Evolutionary conservation across 2,329 filamentous ascomycete genomes (phyloP).

Genomic region (Pseudogymnoascus sp.): DNA sequence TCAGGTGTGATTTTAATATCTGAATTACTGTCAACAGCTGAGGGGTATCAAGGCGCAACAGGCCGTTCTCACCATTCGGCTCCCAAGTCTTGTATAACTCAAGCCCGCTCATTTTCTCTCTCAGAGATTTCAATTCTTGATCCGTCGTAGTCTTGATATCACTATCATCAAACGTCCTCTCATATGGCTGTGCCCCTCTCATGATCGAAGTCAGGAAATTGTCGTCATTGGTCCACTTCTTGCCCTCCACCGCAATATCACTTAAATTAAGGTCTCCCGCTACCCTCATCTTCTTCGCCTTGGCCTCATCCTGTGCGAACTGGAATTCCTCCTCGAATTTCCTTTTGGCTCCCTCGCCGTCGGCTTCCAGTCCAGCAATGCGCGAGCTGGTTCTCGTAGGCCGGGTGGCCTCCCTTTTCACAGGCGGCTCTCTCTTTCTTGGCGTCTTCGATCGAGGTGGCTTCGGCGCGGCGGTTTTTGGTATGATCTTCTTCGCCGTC

Average conservation of each 20-base stretch:
- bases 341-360: slow-evolving; percentile 55
- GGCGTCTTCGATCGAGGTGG: slow-evolving; percentile 31
- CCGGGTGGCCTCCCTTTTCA: slow-evolving; percentile 40
- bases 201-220: slow-evolving; percentile 58
- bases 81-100: slow-evolving; percentile 76
- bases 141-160: slow-evolving; percentile 75
- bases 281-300: slow-evolving; percentile 56
- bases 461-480: slow-evolving; percentile 43
- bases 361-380: slow-evolving; percentile 46
- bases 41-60: too few species aligned
- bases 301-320: slow-evolving; percentile 47
- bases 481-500: slow-evolving; percentile 61
- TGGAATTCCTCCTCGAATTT: slow-evolving; percentile 60
- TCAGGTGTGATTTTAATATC: slow-evolving; percentile 90
- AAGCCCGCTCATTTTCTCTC: slow-evolving; percentile 69
- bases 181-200: slow-evolving; percentile 67
- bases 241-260: slow-evolving; percentile 73
- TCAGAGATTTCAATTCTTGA: slow-evolving; percentile 62
- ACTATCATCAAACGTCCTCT: slow-evolving; percentile 78
- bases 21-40: slow-evolving; percentile 28
- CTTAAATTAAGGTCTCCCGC: slow-evolving; percentile 62
- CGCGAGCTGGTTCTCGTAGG: slow-evolving; percentile 52
- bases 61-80: slow-evolving; percentile 56
- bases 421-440: slow-evolving; percentile 33
- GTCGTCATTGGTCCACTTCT: slow-evolving; percentile 62